These are phyloP conservation scores for Lobosporangium transversale DNA, from an alignment of 192 early-diverging fungal species.

Conservation along the genomic window DNA sequence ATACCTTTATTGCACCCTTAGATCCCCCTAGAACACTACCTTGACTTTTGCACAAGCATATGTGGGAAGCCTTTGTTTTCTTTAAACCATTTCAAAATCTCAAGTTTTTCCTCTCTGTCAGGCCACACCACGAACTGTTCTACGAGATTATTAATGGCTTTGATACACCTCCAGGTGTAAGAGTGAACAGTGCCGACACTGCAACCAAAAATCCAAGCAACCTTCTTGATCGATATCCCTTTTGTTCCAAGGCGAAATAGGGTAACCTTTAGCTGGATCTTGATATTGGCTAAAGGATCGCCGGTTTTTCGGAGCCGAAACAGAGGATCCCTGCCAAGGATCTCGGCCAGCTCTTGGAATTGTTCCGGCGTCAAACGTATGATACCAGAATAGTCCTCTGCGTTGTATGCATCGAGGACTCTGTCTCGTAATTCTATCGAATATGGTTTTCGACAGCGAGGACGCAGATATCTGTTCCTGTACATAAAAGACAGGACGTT, in stretches of 20 bases:
- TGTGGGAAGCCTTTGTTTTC: not conserved
- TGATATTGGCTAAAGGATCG: not conserved
- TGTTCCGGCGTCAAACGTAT: not conserved
- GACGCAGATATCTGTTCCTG: no score
- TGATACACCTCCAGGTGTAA: not conserved
- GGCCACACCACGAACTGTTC: not conserved
- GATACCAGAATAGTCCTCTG: no score
- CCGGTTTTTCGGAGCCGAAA: not conserved
- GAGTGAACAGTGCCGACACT: not conserved
- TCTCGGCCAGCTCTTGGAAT: not conserved
- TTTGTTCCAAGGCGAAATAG: not conserved
- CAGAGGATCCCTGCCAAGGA: not conserved
- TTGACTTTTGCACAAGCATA: not conserved
- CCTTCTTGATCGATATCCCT: not conserved
- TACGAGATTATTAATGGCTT: not conserved
- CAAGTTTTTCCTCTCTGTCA: not conserved
- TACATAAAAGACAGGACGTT: no score
- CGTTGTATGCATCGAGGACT: no score
- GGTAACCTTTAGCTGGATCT: not conserved
- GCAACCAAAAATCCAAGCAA: not conserved
- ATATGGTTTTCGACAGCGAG: no score
- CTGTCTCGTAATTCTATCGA: no score
- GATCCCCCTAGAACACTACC: no score
- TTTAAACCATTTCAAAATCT: not conserved
- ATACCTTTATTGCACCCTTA: no score